These are phyloP conservation scores for Aspergillus incahuasiensis DNA, from an alignment of 495 filamentous ascomycete genomes.

Conservation along the genomic window DNA sequence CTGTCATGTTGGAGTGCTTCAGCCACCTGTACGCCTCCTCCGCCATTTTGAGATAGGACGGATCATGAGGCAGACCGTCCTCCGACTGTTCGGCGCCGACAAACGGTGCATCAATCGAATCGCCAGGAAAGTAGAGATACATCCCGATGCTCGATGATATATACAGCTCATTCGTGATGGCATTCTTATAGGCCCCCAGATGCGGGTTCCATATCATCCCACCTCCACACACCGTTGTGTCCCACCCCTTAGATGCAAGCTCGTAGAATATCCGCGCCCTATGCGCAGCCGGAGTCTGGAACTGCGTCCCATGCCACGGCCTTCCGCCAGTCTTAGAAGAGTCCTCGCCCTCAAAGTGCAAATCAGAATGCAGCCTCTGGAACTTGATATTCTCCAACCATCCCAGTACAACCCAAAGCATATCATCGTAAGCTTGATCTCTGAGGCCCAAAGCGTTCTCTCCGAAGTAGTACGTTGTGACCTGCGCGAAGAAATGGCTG, in stretches of 20 bases:
- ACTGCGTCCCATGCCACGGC: conserved; percentile 71
- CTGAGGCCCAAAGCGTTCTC: conserved; percentile 74
- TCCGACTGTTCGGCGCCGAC: conserved; percentile 8
- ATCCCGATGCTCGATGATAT: conserved; percentile 80
- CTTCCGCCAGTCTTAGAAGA: conserved; percentile 13
- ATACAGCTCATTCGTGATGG: conserved; percentile 91
- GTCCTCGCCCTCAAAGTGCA: conserved; percentile 40
- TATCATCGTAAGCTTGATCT: conserved; percentile 87
- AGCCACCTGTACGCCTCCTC: conserved; percentile 82
- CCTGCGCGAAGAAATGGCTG: conserved; percentile 76
- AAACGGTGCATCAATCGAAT: conserved; percentile 68
- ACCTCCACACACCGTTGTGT: conserved; percentile 73
- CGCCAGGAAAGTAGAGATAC: conserved; percentile 88
- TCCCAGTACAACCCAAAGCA: conserved; percentile 92
- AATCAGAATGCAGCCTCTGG: conserved; percentile 62
- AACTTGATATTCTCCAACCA: conserved; percentile 86
- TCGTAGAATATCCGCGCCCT: conserved; percentile 88
- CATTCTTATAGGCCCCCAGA: conserved; percentile 87
- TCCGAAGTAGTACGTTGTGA: conserved; percentile 75
- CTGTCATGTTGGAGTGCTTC: conserved; percentile 72
- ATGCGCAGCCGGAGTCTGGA: conserved; percentile 76
- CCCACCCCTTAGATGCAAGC: conserved; percentile 74
- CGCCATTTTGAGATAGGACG: conserved; percentile 63
- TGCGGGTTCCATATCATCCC: conserved; percentile 93
- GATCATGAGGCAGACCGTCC: conserved; percentile 51